These are phyloP conservation scores for Pholiota microspora DNA, from an alignment of 768 basidiomycete species.

Conservation along the genomic window DNA sequence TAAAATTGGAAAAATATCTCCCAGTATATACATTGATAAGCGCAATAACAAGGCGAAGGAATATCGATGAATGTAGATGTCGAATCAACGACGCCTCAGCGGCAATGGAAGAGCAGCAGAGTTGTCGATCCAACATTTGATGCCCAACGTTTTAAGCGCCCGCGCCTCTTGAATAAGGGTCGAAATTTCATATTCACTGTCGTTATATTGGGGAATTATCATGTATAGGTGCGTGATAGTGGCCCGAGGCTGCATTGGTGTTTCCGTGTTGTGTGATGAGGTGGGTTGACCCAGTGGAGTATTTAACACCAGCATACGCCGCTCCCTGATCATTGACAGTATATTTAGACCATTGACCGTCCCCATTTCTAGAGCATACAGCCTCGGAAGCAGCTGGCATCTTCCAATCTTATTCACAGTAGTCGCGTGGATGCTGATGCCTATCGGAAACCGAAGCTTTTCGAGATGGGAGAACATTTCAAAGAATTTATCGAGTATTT, in stretches of 20 bases:
- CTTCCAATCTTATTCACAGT: neutral
- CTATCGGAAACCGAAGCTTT: neutral
- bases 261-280: neutral
- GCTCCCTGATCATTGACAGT: neutral
- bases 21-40: no score
- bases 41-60: no score
- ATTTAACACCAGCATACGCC: neutral
- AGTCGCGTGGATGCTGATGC: neutral
- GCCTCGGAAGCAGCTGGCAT: neutral
- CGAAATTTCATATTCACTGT: neutral
- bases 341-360: neutral
- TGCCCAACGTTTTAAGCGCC: neutral
- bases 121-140: neutral
- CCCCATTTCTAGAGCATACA: neutral
- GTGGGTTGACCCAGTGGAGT: neutral
- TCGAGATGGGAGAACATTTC: neutral
- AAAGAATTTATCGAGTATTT: neutral
- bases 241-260: neutral
- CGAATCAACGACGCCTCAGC: no score
- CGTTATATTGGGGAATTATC: neutral
- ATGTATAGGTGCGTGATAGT: neutral
- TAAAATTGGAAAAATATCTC: no score
- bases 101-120: neutral
- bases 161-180: neutral
- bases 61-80: no score